Conservation (phyloP, 139 green algal genomes). For the Chloropicon primus region DNA sequence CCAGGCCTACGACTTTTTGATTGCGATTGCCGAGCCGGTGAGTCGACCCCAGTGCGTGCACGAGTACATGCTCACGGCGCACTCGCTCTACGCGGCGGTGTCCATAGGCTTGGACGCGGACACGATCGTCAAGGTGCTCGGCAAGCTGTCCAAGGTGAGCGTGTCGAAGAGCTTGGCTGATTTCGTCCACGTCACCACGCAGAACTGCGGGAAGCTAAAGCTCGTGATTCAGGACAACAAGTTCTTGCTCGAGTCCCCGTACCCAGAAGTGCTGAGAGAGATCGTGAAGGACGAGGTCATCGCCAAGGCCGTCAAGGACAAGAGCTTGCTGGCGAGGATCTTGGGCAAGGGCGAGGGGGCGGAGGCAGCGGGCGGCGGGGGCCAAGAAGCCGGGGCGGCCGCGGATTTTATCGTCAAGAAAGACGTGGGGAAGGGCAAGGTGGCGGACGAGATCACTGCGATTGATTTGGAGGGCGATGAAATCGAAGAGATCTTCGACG, state of each 20-base stretch:
- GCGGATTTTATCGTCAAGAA: conserved; percentile 25
- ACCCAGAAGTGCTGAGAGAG: conserved; percentile 47
- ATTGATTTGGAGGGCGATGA: conserved; percentile 59
- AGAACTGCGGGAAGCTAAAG: conserved; percentile 88
- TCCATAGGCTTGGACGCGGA: conserved; percentile 79
- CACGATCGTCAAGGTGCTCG: conserved; percentile 84
- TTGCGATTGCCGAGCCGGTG: conserved; percentile 90
- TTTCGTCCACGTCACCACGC: conserved; percentile 75
- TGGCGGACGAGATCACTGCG: not conserved
- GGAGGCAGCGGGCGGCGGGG: not conserved
- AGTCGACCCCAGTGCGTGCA: conserved; percentile 77
- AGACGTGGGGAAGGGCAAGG: conserved; percentile 19
- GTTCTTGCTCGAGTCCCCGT: conserved; percentile 83
- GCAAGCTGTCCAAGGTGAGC: conserved; percentile 51
- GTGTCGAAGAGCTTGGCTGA: conserved; percentile 41
- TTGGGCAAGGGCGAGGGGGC: not conserved
- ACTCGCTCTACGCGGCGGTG: conserved; percentile 94
- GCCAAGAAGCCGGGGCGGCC: conserved; percentile 1
- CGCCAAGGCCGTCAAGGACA: conserved; percentile 5
- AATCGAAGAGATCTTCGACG: conserved; percentile 13
- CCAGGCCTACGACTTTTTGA: conserved; percentile 95
- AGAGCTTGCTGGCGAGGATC: not conserved
- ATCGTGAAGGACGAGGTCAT: conserved; percentile 31
- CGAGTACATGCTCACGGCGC: conserved; percentile 90
- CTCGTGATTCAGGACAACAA: conserved; percentile 67